A percentile compares a stretch with the other conserved stretches of the same genome.
Evolutionary conservation across 2,329 filamentous ascomycete species (phyloP).

Genomic region (Paecilomyces fulvus): DNA sequence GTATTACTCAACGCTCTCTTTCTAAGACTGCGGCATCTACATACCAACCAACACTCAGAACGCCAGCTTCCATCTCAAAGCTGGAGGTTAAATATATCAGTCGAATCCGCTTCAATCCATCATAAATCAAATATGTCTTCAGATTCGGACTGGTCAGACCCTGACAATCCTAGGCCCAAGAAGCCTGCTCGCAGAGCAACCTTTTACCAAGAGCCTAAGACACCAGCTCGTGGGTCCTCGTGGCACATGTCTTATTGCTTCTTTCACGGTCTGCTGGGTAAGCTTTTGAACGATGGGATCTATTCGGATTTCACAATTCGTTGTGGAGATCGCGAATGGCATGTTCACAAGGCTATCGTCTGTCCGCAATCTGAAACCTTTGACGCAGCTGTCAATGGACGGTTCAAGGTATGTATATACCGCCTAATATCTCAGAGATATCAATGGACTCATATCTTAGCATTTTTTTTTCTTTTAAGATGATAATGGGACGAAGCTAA

Average conservation of each 20-base stretch:
- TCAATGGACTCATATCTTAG: background rate
- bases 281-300: conserved; percentile 4
- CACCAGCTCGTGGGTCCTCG: background rate
- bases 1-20: background rate
- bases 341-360: conserved; percentile 9
- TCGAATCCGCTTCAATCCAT: background rate
- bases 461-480: background rate
- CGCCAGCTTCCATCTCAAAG: background rate
- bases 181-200: background rate
- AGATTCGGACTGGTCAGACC: background rate
- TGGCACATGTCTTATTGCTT: background rate
- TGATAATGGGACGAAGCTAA: background rate
- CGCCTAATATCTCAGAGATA: background rate
- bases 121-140: background rate
- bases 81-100: background rate
- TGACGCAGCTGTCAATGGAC: conserved; percentile 8
- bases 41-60: background rate
- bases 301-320: conserved; percentile 9
- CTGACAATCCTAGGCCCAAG: background rate
- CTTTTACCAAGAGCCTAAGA: background rate
- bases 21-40: background rate
- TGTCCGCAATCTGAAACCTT: conserved; percentile 9
- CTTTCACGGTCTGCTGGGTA: conserved; percentile 4
- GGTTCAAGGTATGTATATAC: conserved; percentile 6
- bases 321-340: conserved; percentile 6